Conservation (phyloP, 2,329 filamentous ascomycete species). For the Aspergillus unguis region DNA sequence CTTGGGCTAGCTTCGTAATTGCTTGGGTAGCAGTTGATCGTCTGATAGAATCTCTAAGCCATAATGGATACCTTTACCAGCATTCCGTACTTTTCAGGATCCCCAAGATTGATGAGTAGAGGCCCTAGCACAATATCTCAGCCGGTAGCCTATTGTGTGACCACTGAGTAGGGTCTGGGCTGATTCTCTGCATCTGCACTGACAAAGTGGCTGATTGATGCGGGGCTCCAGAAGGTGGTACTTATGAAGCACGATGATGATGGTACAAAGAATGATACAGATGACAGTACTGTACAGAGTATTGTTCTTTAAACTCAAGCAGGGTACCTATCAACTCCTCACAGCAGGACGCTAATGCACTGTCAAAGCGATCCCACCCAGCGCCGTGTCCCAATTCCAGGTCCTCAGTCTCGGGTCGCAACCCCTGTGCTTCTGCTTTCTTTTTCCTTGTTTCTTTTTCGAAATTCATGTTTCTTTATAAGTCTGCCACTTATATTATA, state of each 20-base stretch:
- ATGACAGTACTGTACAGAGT: too few relatives aligned
- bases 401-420: conserved; percentile 18
- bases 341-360: not conserved
- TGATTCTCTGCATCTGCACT: conserved; percentile 4
- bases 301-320: not conserved
- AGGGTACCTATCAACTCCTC: too few relatives aligned
- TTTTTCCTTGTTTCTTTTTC: conserved; percentile 2
- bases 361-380: conserved; percentile 1
- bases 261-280: not conserved
- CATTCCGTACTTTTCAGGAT: not conserved
- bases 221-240: not conserved
- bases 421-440: conserved; percentile 12
- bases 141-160: not conserved
- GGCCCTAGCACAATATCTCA: not conserved
- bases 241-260: not conserved
- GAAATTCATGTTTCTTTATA: not conserved
- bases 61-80: too few relatives aligned
- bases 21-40: too few relatives aligned
- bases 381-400: conserved; percentile 9
- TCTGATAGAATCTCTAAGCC: too few relatives aligned
- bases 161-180: not conserved
- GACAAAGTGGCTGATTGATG: conserved; percentile 11
- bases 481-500: too few relatives aligned
- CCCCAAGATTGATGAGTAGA: not conserved
- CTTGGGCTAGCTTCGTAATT: conserved; percentile 15